Base-by-base conservation (phyloP, 2,329 filamentous ascomycete species). In the Fusarium solani-melongenae region DNA sequence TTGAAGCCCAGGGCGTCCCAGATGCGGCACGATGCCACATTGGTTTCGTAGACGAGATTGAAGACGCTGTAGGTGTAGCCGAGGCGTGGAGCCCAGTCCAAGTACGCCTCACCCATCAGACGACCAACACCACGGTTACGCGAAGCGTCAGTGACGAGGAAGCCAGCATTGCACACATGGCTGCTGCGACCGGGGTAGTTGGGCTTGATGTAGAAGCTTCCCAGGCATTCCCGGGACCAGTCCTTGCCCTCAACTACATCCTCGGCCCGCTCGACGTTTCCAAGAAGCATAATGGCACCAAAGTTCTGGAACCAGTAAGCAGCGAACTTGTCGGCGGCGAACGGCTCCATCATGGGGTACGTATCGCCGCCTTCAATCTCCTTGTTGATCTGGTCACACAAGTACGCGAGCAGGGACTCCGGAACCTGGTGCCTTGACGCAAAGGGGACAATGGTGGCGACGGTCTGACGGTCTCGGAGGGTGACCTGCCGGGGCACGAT, bases 1-100 rank as follows among this genome's bases (percentile, higher is more conserved):
- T 97, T 96, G 86, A 98, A 98, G 67, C 94, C 94, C 33, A 98
- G 88, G 2, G 92, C 93, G 82, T 98, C 95, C 95, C 95, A 98
- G 79, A 97, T 95, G 72, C 93, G 92, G 81, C 94, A 95, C 34
- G 93, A 96, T 1, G 93, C 95, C 27, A 96, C 92, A 82, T 97
- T 97, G 73, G 93, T 97, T 86, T 97, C 95, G 85, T 97, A 97
- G 8, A 97, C 95, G 58, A 97, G 89, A 82, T 97, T 97, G 88
- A 98, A 98, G 71, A 98, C 94, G 44, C 93, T 95, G 85, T 97
- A 97, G 1, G 92, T 93, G 84, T 97, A 98, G 56, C 94, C 94
- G 84, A 88, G 93, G 90, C 91, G 90, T 33, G 92, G 92, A 15
- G 93, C 92, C 91, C 92, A 94, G 80, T 94, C 92, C 34, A 95